Conservation (phyloP, 306 rosid species). For the Pterocarpus santalinus region DNA sequence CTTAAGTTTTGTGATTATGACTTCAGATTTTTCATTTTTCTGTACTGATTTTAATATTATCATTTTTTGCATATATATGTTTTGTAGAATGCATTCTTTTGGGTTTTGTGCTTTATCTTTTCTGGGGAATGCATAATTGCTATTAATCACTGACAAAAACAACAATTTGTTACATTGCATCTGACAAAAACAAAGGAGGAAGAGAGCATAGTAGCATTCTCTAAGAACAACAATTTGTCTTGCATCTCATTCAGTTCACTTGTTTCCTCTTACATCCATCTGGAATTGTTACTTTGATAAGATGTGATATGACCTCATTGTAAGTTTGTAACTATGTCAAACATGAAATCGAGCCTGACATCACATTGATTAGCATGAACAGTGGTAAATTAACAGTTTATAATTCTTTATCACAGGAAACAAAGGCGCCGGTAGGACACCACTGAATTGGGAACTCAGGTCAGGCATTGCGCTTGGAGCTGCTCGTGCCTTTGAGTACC, state of each 20-base stretch:
- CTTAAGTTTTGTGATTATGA: background rate
- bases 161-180: constrained; percentile 28
- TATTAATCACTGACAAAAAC: background rate
- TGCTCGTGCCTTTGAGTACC: constrained; percentile 65
- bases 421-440: constrained; percentile 72
- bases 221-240: background rate
- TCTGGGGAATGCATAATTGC: constrained; percentile 27
- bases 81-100: constrained; percentile 27
- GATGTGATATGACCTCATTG: constrained; percentile 23
- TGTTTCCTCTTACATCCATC: constrained; percentile 3
- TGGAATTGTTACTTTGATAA: constrained; percentile 5
- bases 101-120: background rate
- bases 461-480: constrained; percentile 70
- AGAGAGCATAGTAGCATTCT: constrained; percentile 6
- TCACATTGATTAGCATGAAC: constrained; percentile 31
- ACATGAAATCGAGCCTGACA: background rate
- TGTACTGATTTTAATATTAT: constrained; percentile 15
- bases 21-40: constrained; percentile 7
- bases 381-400: constrained; percentile 1
- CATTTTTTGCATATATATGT: constrained; percentile 3
- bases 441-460: constrained; percentile 73
- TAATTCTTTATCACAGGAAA: constrained; percentile 54
- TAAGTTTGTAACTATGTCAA: background rate
- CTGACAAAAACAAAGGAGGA: background rate
- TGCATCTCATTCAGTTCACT: no score